Evolutionary conservation across 106 monocot species (phyloP).

Genomic region (Alisma plantagoaquatica): DNA sequence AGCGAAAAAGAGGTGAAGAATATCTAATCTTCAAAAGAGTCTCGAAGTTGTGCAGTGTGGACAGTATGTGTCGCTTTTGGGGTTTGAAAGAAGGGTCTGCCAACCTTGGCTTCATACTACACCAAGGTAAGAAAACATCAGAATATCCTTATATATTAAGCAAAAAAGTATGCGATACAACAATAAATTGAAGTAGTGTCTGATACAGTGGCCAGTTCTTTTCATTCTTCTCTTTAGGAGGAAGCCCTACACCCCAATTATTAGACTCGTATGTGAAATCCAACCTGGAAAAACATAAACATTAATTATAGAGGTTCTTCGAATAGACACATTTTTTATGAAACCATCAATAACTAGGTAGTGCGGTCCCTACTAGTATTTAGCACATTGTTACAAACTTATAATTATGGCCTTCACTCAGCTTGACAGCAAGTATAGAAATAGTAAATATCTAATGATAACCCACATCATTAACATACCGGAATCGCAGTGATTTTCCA

Average conservation of each 20-base stretch:
- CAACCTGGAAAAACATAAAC: conserved; percentile 39
- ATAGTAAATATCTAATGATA: no score
- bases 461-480: no score
- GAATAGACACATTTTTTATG: no score
- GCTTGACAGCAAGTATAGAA: no score
- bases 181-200: background rate
- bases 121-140: background rate
- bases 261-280: conserved; percentile 82
- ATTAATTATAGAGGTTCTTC: no score
- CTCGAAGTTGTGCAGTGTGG: conserved; percentile 52
- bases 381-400: no score
- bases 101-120: conserved; percentile 47
- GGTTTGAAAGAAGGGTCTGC: conserved; percentile 76
- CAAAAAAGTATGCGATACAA: background rate
- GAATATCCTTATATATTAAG: background rate
- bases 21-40: conserved; percentile 71
- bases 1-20: conserved; percentile 76
- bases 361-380: no score
- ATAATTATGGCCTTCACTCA: no score
- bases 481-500: no score
- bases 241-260: conserved; percentile 92
- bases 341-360: no score
- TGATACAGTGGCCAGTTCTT: conserved; percentile 79
- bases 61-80: conserved; percentile 50
- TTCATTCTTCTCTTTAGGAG: conserved; percentile 85